Evolutionary conservation across 257 asterid genomes (phyloP).

Genomic region (Nicotiana tomentosiformis): DNA sequence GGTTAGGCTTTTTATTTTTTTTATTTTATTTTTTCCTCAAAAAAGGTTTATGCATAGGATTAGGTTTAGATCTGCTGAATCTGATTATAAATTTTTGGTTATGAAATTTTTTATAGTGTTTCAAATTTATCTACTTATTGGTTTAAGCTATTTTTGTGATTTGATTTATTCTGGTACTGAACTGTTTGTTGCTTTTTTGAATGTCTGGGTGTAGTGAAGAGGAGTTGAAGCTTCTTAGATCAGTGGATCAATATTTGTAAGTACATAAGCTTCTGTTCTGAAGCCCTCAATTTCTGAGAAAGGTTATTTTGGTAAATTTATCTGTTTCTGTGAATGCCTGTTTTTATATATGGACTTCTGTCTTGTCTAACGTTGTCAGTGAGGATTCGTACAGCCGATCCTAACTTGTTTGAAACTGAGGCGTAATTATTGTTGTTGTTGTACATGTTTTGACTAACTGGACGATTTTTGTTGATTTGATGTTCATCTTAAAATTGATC

Average conservation of each 20-base stretch:
- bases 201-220: constrained; percentile 19
- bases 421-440: no score
- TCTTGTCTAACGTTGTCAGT: no score
- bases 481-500: neutral
- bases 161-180: neutral
- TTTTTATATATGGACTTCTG: neutral
- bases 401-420: no score
- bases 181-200: neutral
- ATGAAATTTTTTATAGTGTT: neutral
- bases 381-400: no score
- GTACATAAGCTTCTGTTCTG: constrained; percentile 11
- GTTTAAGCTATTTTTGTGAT: neutral
- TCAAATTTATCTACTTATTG: neutral
- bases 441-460: neutral
- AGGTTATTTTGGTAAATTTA: neutral
- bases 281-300: neutral
- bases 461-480: neutral
- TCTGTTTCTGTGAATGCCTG: neutral
- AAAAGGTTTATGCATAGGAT: neutral
- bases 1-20: neutral
- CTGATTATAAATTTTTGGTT: neutral
- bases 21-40: neutral
- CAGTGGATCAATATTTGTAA: constrained; percentile 35
- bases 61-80: constrained; percentile 2
- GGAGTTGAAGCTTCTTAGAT: constrained; percentile 20